A percentile compares a stretch with the other conserved stretches of the same genome.
These are phyloP conservation scores for Paracamarosporium sp. DNA, from an alignment of 2,329 filamentous ascomycete species.

Conservation along the genomic window DNA sequence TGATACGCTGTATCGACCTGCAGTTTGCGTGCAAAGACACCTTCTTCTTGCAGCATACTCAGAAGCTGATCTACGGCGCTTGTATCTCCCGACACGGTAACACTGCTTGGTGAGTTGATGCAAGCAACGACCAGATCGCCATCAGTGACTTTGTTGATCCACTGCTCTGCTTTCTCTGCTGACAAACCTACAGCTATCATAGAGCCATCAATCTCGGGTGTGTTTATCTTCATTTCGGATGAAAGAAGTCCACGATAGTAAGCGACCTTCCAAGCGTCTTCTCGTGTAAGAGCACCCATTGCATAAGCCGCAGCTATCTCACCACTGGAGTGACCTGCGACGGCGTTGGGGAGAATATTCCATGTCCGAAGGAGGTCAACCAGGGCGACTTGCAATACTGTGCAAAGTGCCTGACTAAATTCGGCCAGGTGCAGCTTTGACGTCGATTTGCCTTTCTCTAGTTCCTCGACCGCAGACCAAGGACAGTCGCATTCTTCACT, in stretches of 20 bases:
- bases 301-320: slow-evolving; percentile 30
- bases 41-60: slow-evolving; percentile 39
- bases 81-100: slow-evolving; percentile 53
- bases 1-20: slow-evolving; percentile 54
- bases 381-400: slow-evolving; percentile 27
- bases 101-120: slow-evolving; percentile 46
- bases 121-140: slow-evolving; percentile 17
- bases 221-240: background rate
- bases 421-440: no score
- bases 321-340: slow-evolving; percentile 31
- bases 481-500: slow-evolving; percentile 4
- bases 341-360: slow-evolving; percentile 15
- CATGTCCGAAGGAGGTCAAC: slow-evolving; percentile 18
- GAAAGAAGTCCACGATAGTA: slow-evolving; percentile 6
- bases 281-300: background rate
- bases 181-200: slow-evolving; percentile 11
- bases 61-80: slow-evolving; percentile 43
- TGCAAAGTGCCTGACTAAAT: slow-evolving; percentile 8
- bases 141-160: background rate
- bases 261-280: slow-evolving; percentile 9
- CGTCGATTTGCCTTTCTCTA: background rate
- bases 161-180: background rate
- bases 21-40: slow-evolving; percentile 47
- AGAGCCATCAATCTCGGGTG: background rate
- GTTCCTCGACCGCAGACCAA: background rate